A percentile compares a stretch with the other conserved stretches of the same genome.
These are phyloP conservation scores for Suillus alpinus DNA, from an alignment of 768 basidiomycete genomes.

Conservation along the genomic window DNA sequence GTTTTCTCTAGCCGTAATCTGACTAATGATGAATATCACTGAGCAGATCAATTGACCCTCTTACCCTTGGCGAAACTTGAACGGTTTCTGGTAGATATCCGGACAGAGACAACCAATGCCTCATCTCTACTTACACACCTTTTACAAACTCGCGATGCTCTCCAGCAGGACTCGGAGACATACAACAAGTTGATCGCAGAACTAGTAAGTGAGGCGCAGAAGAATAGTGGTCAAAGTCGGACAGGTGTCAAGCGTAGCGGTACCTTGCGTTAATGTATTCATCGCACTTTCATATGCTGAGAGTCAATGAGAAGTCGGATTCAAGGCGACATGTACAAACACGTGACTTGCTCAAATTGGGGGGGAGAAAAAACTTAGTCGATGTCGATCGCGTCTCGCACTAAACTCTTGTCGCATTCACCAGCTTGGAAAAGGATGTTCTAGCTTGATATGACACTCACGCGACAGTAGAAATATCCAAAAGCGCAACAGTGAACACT, in stretches of 20 bases:
- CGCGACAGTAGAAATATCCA: neutral
- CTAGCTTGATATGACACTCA: neutral
- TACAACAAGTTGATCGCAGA: conserved; percentile 91
- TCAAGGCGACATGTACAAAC: neutral
- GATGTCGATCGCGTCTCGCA: neutral
- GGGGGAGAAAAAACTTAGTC: conserved; percentile 15
- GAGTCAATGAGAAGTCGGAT: too few species aligned
- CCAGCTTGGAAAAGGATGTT: neutral
- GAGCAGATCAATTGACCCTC: conserved; percentile 66
- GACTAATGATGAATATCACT: conserved; percentile 6
- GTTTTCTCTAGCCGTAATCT: neutral
- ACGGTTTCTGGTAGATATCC: conserved; percentile 63
- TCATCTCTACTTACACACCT: conserved; percentile 78
- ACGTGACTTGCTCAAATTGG: conserved; percentile 10
- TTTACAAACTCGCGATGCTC: conserved; percentile 73
- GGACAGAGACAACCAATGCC: conserved; percentile 68
- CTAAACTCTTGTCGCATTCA: neutral
- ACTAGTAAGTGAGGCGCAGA: conserved; percentile 89
- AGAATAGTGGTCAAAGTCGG: conserved; percentile 64
- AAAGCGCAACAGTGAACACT: neutral
- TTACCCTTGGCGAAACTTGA: conserved; percentile 69
- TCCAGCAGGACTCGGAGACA: conserved; percentile 86
- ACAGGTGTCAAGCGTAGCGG: conserved; percentile 47
- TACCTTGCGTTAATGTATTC: conserved; percentile 33
- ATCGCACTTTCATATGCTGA: neutral